Evolutionary conservation across 352 stramenopile genomes (phyloP), one percentile per base, ranked within the genome.

Genomic region (Phytopythium aichiense): DNA sequence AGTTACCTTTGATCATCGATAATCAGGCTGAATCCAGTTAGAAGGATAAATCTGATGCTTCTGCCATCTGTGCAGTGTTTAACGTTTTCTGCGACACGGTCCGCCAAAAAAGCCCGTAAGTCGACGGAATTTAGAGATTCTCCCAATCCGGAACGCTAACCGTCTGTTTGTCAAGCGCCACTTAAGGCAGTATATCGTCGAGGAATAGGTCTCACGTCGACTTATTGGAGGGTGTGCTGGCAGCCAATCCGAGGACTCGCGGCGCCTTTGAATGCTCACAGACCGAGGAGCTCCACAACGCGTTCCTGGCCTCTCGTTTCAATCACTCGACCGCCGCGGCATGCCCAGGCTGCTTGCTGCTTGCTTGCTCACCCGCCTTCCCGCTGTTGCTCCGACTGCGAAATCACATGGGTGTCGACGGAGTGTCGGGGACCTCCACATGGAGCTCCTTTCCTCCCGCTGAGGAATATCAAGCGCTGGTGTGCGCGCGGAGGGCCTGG

Each of bases 401-500:
- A 35, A 23, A 23, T 43, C 9, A 49, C 42, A 15, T 49, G 42
- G 35, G 9, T 8, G 35, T 40, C 35, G 9, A 40, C 35, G 35
- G 9, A 9, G 12, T 40, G 35, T 16, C 8, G 6, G 35, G 35
- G 5, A 9, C 5, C 31, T 9, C 31, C 9, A 9, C 31, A 40
- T 40, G 35, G 12, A 40, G 35, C 35, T 40, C 6, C 35, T 9
- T 40, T 15, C 6, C 9, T 15, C 12, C 35, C 6, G 9, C 35
- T 4, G 9, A 40, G 35, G 35, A 8, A 15, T 9, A 8, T 52
- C 45, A 52, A 23, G 42, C 63, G 40, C 48, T 53, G 55, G 72
- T 57, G 57, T 79, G 70, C 13, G 74, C 58, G 58, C 65, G 49
- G 22, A 92, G 84, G 49, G 72, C 81, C 50, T 71, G 64, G 50